phyloP scores from a whole-genome alignment of 148 eudicot species.

The Rhododendron vialii region DNA sequence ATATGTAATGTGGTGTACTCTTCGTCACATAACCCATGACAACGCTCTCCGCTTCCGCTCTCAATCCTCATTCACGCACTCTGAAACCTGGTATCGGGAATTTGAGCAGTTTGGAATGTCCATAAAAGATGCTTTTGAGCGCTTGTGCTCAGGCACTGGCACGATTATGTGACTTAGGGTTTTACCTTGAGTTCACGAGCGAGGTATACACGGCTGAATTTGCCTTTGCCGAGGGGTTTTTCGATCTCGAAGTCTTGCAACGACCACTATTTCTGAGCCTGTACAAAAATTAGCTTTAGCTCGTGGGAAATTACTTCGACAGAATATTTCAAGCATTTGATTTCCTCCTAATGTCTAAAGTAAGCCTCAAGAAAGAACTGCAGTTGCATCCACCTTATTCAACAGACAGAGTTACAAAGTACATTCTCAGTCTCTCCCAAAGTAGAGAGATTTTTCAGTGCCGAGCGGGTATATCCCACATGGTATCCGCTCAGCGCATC shows the following conservation, averaged over 20 bases:
- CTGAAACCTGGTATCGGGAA: too few relatives aligned
- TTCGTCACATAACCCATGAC: too few relatives aligned
- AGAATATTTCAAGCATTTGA: not conserved
- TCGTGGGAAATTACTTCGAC: not conserved
- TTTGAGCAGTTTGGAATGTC: not conserved
- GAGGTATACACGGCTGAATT: conserved; percentile 87
- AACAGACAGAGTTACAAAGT: not conserved
- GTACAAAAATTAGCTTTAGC: not conserved
- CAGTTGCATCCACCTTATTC: not conserved
- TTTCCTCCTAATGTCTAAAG: not conserved
- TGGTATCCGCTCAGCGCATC: too few relatives aligned
- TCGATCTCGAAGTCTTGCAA: conserved; percentile 80
- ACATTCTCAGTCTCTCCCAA: not conserved
- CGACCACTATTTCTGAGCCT: conserved; percentile 49
- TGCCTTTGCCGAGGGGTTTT: conserved; percentile 84
- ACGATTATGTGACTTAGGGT: not conserved
- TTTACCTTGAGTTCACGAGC: conserved; percentile 72
- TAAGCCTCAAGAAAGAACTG: not conserved
- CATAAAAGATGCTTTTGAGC: not conserved
- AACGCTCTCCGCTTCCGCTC: too few relatives aligned
- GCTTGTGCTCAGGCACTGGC: too few relatives aligned
- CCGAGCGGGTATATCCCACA: too few relatives aligned
- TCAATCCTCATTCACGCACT: too few relatives aligned
- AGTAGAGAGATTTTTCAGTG: too few relatives aligned
- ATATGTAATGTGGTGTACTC: too few relatives aligned